A percentile compares a stretch with the other conserved stretches of the same genome.
phyloP scores from a whole-genome alignment of 1,139 yeast genomes.

The Saccharomyces hybrid region DNA sequence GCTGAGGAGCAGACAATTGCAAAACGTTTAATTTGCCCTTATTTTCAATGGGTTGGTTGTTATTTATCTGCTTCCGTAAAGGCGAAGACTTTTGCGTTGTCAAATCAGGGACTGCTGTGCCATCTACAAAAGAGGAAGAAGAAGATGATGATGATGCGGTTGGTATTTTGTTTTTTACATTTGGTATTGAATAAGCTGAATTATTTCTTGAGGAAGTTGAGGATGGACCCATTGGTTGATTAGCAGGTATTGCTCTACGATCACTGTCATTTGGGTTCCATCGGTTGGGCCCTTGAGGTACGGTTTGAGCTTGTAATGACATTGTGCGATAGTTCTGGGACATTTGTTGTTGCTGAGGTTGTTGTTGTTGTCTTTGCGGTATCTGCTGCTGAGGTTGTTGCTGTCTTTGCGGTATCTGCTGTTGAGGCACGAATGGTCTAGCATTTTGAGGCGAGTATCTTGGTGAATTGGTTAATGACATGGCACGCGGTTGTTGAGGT shows the following conservation, averaged over 20 bases:
- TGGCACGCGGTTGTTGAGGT: not conserved
- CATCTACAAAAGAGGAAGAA: not conserved
- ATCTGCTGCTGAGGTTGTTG: slow-evolving; percentile 4
- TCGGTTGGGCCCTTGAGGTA: slow-evolving; percentile 3
- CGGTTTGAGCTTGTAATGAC: slow-evolving; percentile 5
- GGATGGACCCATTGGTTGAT: not conserved
- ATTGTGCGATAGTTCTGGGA: slow-evolving; percentile 5
- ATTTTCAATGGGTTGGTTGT: slow-evolving; percentile 2
- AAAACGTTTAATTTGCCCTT: slow-evolving; percentile 21
- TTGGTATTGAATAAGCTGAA: not conserved
- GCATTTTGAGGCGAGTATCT: not conserved
- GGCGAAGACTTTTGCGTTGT: slow-evolving; percentile 8
- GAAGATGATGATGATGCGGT: not conserved
- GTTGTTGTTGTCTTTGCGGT: slow-evolving; percentile 1
- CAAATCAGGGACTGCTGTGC: not conserved
- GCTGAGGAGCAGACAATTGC: slow-evolving; percentile 23
- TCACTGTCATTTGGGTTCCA: slow-evolving; percentile 4
- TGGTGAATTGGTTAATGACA: not conserved
- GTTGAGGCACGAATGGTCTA: not conserved
- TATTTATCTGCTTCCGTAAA: slow-evolving; percentile 7
- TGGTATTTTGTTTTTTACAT: not conserved
- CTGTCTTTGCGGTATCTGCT: not conserved
- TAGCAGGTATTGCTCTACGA: slow-evolving; percentile 2
- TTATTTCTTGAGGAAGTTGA: not conserved
- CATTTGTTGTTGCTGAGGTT: slow-evolving; percentile 1